phyloP scores from a whole-genome alignment of 129 eudicot genomes.

The Cynara cardunculus region DNA sequence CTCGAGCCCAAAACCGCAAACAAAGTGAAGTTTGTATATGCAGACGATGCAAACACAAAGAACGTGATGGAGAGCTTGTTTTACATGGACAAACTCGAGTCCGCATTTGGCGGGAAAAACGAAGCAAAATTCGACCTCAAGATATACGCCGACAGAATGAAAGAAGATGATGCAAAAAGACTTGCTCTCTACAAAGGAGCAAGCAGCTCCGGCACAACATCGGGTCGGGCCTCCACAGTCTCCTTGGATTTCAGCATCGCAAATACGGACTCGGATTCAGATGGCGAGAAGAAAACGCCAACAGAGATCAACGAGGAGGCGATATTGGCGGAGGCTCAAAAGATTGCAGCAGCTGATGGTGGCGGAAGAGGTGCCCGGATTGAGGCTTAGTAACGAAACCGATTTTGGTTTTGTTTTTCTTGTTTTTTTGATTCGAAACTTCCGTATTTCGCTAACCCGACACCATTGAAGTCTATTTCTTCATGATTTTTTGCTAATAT shows the following conservation, averaged over 20 bases:
- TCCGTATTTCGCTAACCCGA: constrained; percentile 6
- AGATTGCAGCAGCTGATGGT: constrained; percentile 28
- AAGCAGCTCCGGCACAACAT: constrained; percentile 25
- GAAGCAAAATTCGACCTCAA: constrained; percentile 54
- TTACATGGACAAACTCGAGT: constrained; percentile 70
- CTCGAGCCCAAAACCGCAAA: constrained; percentile 84
- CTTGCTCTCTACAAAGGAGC: constrained; percentile 36
- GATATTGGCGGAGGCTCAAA: constrained; percentile 29
- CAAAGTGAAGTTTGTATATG: constrained; percentile 76
- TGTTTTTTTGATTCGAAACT: neutral
- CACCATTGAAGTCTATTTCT: constrained; percentile 1
- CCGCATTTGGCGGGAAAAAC: constrained; percentile 72
- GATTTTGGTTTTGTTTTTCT: neutral
- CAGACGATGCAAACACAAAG: constrained; percentile 56
- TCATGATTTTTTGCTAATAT: neutral
- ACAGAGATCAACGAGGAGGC: constrained; percentile 40
- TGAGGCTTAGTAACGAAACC: constrained; percentile 9
- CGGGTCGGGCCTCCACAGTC: constrained; percentile 7
- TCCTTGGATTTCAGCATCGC: constrained; percentile 7
- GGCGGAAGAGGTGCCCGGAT: constrained; percentile 28
- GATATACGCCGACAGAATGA: constrained; percentile 76
- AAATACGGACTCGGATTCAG: constrained; percentile 38
- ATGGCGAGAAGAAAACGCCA: constrained; percentile 42
- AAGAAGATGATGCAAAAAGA: constrained; percentile 71
- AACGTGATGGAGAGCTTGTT: constrained; percentile 67